These are phyloP conservation scores for Pulicaria dysenterica DNA, from an alignment of 129 eudicot species.

Conservation along the genomic window DNA sequence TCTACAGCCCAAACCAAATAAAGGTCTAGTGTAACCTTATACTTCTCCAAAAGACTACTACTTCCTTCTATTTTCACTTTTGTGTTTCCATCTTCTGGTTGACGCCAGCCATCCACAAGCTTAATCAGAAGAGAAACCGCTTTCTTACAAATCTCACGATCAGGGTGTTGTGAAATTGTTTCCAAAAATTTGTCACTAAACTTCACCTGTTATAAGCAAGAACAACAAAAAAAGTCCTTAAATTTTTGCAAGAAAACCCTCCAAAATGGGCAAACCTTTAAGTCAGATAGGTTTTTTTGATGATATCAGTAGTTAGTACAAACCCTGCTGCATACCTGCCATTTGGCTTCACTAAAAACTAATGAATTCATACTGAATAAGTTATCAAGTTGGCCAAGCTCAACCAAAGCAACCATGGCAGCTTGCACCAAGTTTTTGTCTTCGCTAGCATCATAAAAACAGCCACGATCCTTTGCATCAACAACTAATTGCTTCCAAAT, in stretches of 20 bases:
- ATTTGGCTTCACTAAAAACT: constrained; percentile 40
- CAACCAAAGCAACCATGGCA: constrained; percentile 35
- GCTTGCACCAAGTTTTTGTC: constrained; percentile 53
- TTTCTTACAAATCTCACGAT: constrained; percentile 31
- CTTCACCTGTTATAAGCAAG: constrained; percentile 34
- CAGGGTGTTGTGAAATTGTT: constrained; percentile 30
- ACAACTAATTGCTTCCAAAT: constrained; percentile 62
- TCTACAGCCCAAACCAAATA: constrained; percentile 53
- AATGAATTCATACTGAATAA: constrained; percentile 36
- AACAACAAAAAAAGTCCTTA: background rate
- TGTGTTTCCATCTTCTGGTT: constrained; percentile 13
- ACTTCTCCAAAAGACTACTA: constrained; percentile 38
- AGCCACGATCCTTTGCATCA: constrained; percentile 63
- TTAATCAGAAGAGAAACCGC: constrained; percentile 43
- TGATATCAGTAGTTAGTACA: background rate
- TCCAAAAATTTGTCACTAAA: constrained; percentile 46
- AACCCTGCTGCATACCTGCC: constrained; percentile 50
- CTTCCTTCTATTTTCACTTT: constrained; percentile 27
- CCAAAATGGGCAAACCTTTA: background rate
- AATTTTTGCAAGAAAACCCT: background rate
- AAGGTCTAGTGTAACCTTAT: constrained; percentile 32
- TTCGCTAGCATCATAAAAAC: constrained; percentile 52
- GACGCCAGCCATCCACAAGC: constrained; percentile 61
- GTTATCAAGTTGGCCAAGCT: constrained; percentile 36
- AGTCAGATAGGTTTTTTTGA: background rate